Conservation (phyloP, 345 rosid genomes). For the Brassica juncea region DNA sequence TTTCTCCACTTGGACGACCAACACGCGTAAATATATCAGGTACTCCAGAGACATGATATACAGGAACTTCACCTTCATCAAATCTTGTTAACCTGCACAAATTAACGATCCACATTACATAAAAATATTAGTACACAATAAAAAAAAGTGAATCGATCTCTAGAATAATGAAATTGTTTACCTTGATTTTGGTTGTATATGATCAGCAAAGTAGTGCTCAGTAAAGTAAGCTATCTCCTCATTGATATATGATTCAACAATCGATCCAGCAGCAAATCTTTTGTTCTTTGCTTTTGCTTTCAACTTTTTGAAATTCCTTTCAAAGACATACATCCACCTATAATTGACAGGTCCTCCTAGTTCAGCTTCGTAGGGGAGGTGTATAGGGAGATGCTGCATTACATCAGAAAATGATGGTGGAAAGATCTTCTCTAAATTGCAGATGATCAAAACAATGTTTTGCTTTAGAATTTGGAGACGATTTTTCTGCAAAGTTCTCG, state of each 20-base stretch:
- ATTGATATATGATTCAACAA: neutral
- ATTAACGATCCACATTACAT: neutral
- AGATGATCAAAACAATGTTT: neutral
- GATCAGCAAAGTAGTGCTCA: too few species aligned
- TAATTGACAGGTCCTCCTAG: neutral
- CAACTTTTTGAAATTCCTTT: too few species aligned
- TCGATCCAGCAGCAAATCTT: neutral
- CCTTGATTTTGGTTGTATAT: too few species aligned
- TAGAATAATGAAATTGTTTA: too few species aligned
- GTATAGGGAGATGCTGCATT: neutral
- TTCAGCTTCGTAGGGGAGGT: neutral
- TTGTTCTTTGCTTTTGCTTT: too few species aligned
- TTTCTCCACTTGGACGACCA: neutral
- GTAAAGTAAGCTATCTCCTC: neutral
- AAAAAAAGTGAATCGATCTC: too few species aligned
- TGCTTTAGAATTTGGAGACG: neutral
- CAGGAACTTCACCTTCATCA: neutral
- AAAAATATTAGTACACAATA: too few species aligned
- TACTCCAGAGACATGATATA: neutral
- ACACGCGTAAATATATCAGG: neutral
- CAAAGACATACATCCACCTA: neutral
- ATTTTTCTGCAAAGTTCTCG: neutral
- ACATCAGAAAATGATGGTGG: neutral
- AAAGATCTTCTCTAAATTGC: neutral
- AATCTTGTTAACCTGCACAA: neutral